Percentiles rank a stretch among this genome's conserved stretches.
phyloP scores from a whole-genome alignment of 1,284 basidiomycete genomes.

The Puccinia triticina region DNA sequence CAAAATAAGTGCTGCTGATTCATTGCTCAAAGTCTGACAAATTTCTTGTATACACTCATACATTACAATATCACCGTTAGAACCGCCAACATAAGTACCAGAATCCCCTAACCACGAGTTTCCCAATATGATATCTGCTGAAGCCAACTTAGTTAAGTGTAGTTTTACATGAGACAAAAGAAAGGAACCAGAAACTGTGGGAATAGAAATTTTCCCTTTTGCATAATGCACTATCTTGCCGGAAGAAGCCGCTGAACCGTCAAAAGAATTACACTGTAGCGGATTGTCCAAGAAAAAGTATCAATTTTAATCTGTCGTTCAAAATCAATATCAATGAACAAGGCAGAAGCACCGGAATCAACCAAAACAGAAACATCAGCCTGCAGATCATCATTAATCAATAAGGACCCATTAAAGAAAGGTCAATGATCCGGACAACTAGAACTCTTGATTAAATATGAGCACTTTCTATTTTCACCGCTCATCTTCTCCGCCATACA shows the following conservation, averaged over 20 bases:
- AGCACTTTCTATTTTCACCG: background rate
- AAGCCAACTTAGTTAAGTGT: background rate
- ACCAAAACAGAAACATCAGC: background rate
- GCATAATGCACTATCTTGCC: too few species aligned
- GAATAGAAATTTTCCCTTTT: too few species aligned
- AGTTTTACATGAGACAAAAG: background rate
- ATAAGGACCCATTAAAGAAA: background rate
- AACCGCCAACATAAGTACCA: too few species aligned
- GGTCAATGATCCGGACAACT: background rate
- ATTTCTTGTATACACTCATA: too few species aligned
- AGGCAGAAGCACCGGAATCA: too few species aligned
- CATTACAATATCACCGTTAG: background rate
- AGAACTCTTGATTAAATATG: background rate
- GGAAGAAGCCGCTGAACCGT: too few species aligned
- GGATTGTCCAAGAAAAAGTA: background rate
- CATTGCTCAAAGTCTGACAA: too few species aligned
- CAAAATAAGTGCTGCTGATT: background rate
- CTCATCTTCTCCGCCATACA: background rate
- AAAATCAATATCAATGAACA: background rate
- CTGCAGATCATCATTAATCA: too few species aligned
- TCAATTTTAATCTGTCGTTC: background rate
- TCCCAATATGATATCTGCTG: slow-evolving; percentile 22
- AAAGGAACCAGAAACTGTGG: background rate
- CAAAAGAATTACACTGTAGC: too few species aligned
- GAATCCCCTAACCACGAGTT: background rate